These are phyloP conservation scores for Claviceps paspali DNA, from an alignment of 2,329 filamentous ascomycete genomes.

Conservation along the genomic window DNA sequence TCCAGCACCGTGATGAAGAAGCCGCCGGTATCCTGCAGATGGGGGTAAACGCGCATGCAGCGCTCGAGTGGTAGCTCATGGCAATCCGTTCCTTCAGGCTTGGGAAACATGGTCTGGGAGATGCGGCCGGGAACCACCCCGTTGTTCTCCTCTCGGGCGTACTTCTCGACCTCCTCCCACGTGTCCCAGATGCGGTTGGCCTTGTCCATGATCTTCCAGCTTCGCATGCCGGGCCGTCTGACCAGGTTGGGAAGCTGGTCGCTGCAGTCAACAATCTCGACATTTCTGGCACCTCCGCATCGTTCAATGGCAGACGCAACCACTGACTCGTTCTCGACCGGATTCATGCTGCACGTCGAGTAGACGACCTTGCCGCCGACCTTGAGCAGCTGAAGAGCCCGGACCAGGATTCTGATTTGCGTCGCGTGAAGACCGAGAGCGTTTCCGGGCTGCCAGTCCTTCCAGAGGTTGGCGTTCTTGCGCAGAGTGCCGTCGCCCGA, in stretches of 20 bases:
- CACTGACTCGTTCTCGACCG: conserved; percentile 91
- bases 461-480: conserved; percentile 91
- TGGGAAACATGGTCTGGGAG: conserved; percentile 70
- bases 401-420: conserved; percentile 78
- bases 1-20: conserved; percentile 96
- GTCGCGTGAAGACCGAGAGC: conserved; percentile 76
- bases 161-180: conserved; percentile 68
- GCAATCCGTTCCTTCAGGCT: conserved; percentile 34
- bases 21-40: conserved; percentile 88
- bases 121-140: conserved; percentile 50
- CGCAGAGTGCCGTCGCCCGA: conserved; percentile 86
- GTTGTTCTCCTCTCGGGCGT: conserved; percentile 41
- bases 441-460: conserved; percentile 81
- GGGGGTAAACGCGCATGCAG: conserved; percentile 88
- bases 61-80: conserved; percentile 64
- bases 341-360: conserved; percentile 98
- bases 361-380: conserved; percentile 89
- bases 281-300: conserved; percentile 69
- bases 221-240: conserved; percentile 58
- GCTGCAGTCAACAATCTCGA: conserved; percentile 73
- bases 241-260: conserved; percentile 62
- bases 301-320: conserved; percentile 76
- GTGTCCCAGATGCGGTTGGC: conserved; percentile 61
- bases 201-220: conserved; percentile 90
- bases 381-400: conserved; percentile 91